These are phyloP conservation scores for Lecanicillium sp. DNA, from an alignment of 2,329 filamentous ascomycete species.

Conservation along the genomic window DNA sequence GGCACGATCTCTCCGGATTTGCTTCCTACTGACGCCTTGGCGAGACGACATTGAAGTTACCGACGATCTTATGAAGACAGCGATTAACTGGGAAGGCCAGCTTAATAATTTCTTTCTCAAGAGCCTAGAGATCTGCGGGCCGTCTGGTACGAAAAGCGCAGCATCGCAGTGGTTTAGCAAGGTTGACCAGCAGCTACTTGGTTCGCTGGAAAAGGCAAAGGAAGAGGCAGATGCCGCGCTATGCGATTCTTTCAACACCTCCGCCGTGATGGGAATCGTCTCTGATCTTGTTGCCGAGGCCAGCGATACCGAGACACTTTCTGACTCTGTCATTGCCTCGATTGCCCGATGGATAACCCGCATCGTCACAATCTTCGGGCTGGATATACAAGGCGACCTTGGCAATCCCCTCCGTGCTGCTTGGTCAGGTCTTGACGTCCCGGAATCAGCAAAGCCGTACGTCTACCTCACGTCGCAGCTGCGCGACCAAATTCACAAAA, in stretches of 20 bases:
- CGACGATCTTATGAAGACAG: slow-evolving; percentile 39
- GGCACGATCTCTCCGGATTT: not conserved
- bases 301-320: slow-evolving; percentile 1
- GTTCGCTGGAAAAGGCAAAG: not conserved
- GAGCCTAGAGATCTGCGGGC: slow-evolving; percentile 21
- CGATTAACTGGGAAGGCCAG: slow-evolving; percentile 57
- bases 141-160: not conserved
- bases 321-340: not conserved
- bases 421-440: not conserved
- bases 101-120: slow-evolving; percentile 44
- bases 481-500: not conserved
- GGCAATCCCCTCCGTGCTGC: not conserved
- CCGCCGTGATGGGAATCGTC: not conserved
- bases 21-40: not conserved
- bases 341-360: not conserved
- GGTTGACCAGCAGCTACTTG: not conserved
- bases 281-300: not conserved
- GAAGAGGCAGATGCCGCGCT: not conserved
- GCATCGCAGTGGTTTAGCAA: not conserved
- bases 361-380: not conserved
- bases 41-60: not conserved
- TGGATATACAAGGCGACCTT: not conserved
- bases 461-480: not conserved
- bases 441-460: not conserved
- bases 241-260: not conserved